These are phyloP conservation scores for Trebouxia sp. DNA, from an alignment of 139 green algal species.

Conservation along the genomic window DNA sequence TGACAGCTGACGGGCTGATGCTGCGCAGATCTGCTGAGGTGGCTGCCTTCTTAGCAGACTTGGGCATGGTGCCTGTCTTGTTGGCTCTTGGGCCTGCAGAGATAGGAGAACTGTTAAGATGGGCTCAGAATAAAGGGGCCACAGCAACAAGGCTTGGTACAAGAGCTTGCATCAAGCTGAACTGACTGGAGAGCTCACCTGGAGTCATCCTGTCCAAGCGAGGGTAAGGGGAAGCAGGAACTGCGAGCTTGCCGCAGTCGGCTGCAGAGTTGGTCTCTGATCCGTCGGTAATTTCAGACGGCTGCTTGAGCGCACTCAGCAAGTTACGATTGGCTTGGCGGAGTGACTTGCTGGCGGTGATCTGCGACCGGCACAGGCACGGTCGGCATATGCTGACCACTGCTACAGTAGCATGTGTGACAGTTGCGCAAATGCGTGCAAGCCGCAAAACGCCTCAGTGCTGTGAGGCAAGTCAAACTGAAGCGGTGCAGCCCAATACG, in stretches of 20 bases:
- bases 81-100: not conserved
- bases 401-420: not conserved
- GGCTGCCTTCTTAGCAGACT: conserved; percentile 4
- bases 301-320: not conserved
- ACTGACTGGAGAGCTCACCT: not conserved
- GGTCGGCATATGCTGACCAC: not conserved
- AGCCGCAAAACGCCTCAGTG: not conserved
- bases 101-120: not conserved
- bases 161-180: not conserved
- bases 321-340: conserved; percentile 11
- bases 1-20: conserved; percentile 12
- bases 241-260: not conserved
- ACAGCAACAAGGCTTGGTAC: not conserved
- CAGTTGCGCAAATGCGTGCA: not conserved
- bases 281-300: not conserved
- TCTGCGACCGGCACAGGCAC: not conserved
- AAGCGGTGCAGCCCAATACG: not conserved
- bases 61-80: not conserved
- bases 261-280: not conserved
- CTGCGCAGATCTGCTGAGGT: conserved; percentile 4
- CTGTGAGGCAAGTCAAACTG: not conserved
- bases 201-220: conserved; percentile 16
- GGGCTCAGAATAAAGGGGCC: no score
- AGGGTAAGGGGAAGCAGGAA: not conserved
- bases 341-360: conserved; percentile 18